Evolutionary conservation across 202 grass and related monocot genomes (phyloP).

Genomic region (Setaria viridis): DNA sequence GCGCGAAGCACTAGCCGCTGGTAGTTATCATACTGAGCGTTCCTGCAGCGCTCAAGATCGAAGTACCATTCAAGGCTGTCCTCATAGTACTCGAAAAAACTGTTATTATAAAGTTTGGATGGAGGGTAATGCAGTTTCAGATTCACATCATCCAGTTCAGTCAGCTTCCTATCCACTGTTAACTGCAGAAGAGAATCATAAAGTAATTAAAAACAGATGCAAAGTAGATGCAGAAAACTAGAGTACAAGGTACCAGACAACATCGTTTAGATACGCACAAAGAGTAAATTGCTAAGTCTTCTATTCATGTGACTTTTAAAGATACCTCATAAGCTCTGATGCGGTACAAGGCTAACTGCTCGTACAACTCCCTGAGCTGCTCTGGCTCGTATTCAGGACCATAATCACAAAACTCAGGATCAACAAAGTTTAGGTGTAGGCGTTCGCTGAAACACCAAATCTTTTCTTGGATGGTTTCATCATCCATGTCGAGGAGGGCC

Average conservation of each 20-base stretch:
- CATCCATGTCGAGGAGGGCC: neutral
- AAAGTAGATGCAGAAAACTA: neutral
- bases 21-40: neutral
- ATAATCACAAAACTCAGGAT: neutral
- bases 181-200: neutral
- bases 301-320: neutral
- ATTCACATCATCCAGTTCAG: neutral
- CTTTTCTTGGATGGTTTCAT: neutral
- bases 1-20: constrained; percentile 9
- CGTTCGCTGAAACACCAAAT: neutral
- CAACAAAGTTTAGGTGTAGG: neutral
- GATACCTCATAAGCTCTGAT: constrained; percentile 24
- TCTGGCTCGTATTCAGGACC: neutral
- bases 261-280: too few species aligned
- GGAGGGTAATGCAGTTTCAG: neutral
- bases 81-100: neutral
- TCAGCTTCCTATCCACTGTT: neutral
- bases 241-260: too few species aligned
- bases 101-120: neutral
- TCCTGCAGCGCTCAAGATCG: neutral
- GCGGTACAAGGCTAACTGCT: neutral
- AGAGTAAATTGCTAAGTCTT: too few species aligned
- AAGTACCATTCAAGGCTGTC: constrained; percentile 1
- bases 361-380: neutral
- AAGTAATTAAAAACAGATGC: neutral